Evolutionary conservation across 2,329 filamentous ascomycete species (phyloP).

Genomic region (Truncatella angustata): DNA sequence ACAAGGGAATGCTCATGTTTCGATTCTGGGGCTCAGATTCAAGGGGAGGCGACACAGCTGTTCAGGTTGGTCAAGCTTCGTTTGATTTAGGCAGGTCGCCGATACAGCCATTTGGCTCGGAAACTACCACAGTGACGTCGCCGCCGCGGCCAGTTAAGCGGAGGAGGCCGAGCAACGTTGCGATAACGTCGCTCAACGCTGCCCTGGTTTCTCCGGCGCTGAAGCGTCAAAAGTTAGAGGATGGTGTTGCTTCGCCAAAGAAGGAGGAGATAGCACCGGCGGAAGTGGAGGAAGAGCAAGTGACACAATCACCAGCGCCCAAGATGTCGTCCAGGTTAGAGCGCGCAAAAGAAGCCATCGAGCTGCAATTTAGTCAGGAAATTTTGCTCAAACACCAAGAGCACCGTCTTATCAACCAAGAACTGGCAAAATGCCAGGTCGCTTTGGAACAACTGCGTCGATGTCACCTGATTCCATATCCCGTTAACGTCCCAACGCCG

Average conservation of each 20-base stretch:
- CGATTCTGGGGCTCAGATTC: conserved; percentile 59
- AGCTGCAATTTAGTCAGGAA: conserved; percentile 86
- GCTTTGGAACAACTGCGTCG: conserved; percentile 91
- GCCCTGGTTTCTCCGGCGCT: conserved; percentile 24
- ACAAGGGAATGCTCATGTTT: conserved; percentile 54
- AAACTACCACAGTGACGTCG: conserved; percentile 18
- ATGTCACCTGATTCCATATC: conserved; percentile 89
- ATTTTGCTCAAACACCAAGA: conserved; percentile 94
- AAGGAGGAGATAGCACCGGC: conserved; percentile 30
- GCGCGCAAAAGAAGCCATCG: conserved; percentile 68
- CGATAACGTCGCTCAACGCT: conserved; percentile 28
- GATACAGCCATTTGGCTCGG: conserved; percentile 30
- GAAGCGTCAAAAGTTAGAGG: conserved; percentile 43
- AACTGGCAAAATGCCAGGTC: conserved; percentile 91
- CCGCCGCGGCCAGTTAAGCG: conserved; percentile 28
- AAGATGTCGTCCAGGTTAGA: conserved; percentile 36
- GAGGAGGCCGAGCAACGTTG: conserved; percentile 30
- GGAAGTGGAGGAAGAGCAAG: conserved; percentile 16
- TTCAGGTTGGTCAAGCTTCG: conserved; percentile 42
- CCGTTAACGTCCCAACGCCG: conserved; percentile 65
- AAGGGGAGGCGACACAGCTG: conserved; percentile 53
- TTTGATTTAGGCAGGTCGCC: conserved; percentile 30
- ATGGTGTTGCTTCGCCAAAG: conserved; percentile 26
- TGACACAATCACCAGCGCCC: conserved; percentile 10
- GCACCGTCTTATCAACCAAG: conserved; percentile 89